A percentile compares a stretch with the other conserved stretches of the same genome.
These are phyloP conservation scores for Ehretia macrophylla DNA, from an alignment of 257 asterid species.

Conservation along the genomic window DNA sequence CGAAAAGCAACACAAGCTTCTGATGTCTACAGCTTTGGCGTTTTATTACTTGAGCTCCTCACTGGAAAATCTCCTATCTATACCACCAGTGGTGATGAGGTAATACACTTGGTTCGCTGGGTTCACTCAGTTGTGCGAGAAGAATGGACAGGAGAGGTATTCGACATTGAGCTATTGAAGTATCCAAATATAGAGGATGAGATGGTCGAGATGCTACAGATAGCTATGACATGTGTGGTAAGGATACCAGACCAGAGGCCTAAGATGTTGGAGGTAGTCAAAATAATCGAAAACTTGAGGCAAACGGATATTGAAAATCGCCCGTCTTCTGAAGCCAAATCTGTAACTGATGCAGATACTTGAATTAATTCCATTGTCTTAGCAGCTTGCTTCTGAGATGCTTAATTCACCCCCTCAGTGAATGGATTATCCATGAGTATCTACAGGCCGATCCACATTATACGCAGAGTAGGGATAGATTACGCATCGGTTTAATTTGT, in stretches of 20 bases:
- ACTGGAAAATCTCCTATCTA: slow-evolving; percentile 70
- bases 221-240: slow-evolving; percentile 67
- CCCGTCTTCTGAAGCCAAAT: slow-evolving; percentile 9
- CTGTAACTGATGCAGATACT: slow-evolving; percentile 22
- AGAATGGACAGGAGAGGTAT: slow-evolving; percentile 88
- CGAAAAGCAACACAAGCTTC: slow-evolving; percentile 65
- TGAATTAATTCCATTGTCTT: neutral
- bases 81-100: slow-evolving; percentile 53
- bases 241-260: slow-evolving; percentile 66
- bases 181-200: slow-evolving; percentile 72
- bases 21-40: slow-evolving; percentile 73
- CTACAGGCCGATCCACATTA: slow-evolving; percentile 11
- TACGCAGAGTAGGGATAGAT: slow-evolving; percentile 13
- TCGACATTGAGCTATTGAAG: slow-evolving; percentile 60
- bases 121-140: slow-evolving; percentile 82
- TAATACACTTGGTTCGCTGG: slow-evolving; percentile 68
- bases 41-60: slow-evolving; percentile 61
- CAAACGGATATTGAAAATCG: slow-evolving; percentile 15
- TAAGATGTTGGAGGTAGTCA: slow-evolving; percentile 51
- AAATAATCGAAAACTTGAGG: slow-evolving; percentile 48
- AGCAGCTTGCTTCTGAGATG: neutral
- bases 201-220: slow-evolving; percentile 68
- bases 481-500: slow-evolving; percentile 4
- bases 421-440: slow-evolving; percentile 12
- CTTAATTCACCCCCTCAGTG: slow-evolving; percentile 46